These are phyloP conservation scores for Hemileccinum rubropunctum DNA, from an alignment of 768 basidiomycete species.

Conservation along the genomic window DNA sequence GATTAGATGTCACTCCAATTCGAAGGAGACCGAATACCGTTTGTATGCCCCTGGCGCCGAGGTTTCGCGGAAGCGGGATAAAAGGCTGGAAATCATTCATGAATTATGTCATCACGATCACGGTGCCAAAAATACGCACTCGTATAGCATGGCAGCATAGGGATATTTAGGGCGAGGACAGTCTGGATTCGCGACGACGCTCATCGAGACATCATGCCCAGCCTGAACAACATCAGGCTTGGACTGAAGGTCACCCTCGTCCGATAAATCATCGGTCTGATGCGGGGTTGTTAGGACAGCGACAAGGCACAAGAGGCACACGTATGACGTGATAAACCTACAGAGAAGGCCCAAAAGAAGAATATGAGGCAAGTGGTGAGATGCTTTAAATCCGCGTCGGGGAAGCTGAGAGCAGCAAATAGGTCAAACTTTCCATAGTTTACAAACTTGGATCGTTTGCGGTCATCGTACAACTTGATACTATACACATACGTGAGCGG, in stretches of 20 bases:
- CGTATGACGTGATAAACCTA: constrained; percentile 11
- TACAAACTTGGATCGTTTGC: constrained; percentile 33
- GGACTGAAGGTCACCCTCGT: constrained; percentile 34
- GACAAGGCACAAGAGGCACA: neutral
- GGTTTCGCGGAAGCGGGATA: constrained; percentile 35
- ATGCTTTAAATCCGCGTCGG: constrained; percentile 35
- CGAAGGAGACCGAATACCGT: constrained; percentile 20
- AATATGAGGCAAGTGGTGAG: constrained; percentile 37
- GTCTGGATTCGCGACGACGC: constrained; percentile 27
- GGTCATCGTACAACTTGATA: constrained; percentile 33
- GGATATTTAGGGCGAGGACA: constrained; percentile 31
- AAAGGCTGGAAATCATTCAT: constrained; percentile 20
- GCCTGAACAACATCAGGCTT: constrained; percentile 35
- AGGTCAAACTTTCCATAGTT: constrained; percentile 39
- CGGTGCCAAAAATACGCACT: constrained; percentile 24
- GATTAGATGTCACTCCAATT: neutral
- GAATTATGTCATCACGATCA: constrained; percentile 11
- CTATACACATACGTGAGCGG: constrained; percentile 12
- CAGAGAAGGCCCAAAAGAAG: constrained; percentile 40
- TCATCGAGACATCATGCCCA: constrained; percentile 32
- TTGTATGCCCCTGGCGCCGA: constrained; percentile 35
- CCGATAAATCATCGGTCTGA: constrained; percentile 37
- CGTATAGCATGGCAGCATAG: constrained; percentile 39
- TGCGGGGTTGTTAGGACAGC: constrained; percentile 2
- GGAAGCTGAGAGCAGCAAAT: constrained; percentile 38